Base-by-base conservation (phyloP, 768 basidiomycete genomes). In the Amanita muscaria region DNA sequence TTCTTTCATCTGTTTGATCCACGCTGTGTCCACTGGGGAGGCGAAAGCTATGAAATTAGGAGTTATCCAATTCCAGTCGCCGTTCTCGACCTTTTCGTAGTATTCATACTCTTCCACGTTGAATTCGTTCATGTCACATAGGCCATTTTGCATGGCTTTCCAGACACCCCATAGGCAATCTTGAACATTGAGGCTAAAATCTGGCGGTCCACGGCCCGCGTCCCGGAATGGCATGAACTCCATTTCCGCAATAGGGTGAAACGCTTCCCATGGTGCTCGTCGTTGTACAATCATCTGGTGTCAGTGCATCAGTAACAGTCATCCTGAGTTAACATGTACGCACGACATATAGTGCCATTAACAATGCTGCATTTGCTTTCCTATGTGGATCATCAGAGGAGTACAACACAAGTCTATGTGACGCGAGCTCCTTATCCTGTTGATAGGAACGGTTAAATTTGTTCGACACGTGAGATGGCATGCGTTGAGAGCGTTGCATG, bases 161-260 rank as follows among this genome's bases (percentile, higher is more conserved):
- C 84, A 89, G 50, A 90, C 65, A 14, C 85, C 85, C 83, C 84
- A 88, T 2, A 86, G 69, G 59, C 90, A 88, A 56, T 94, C 92
- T 60, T 96, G 93, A 42, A 97, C 89, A 50, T 73, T 88, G 46
- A 98, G 77, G 58, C 86, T 89, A 66, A 92, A 96, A 62, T 97
- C 92, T 7, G 89, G 88, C 10, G 80, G 79, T 1, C 91, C 92
- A 31, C 88, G 78, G 3, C 94, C 93, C 15, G 96, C 96, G 56
- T 99, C 96, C 48, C 96, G 76, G 59, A 98, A 98, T 12, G 89
- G 84, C 81, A 90, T 88, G 59, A 93, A 90, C 63, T 94, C 89
- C 29, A 92, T 59, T 56, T 90, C 82, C 24, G 91, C 88, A 42
- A 98, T 83, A 2, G 94, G 93, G 52, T 89, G 82, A 60, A 97